These are phyloP conservation scores for Rhodotorula graminis DNA, from an alignment of 768 basidiomycete species.

Conservation along the genomic window DNA sequence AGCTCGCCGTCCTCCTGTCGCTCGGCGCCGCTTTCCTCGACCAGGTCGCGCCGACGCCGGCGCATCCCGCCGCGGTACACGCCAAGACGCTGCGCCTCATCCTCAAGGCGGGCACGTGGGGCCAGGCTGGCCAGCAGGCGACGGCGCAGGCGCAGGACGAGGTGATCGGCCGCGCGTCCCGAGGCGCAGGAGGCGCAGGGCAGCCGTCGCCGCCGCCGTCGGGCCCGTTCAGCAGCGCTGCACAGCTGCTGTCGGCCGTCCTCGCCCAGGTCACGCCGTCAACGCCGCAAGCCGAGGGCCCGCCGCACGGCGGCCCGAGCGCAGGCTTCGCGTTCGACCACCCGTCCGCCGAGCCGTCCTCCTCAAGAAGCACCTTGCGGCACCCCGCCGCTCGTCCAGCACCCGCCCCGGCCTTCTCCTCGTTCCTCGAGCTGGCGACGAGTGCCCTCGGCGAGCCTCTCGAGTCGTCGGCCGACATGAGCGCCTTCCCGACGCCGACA, in stretches of 20 bases:
- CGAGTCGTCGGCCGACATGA: neutral
- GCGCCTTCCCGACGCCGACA: neutral
- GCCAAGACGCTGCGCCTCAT: constrained; percentile 6
- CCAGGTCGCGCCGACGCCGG: constrained; percentile 3
- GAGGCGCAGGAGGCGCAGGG: neutral
- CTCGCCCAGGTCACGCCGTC: neutral
- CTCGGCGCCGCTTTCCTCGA: constrained; percentile 14
- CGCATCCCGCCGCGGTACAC: constrained; percentile 8
- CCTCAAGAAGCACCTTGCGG: neutral
- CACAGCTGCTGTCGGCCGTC: neutral
- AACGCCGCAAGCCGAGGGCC: neutral
- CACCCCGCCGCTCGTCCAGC: no score
- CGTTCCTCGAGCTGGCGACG: no score
- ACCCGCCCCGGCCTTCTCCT: no score
- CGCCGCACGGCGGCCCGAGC: neutral
- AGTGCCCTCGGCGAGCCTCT: no score
- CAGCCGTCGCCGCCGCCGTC: no score
- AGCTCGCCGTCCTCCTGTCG: constrained; percentile 2
- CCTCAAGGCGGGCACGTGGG: constrained; percentile 3
- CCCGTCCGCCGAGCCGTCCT: no score
- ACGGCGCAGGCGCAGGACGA: neutral
- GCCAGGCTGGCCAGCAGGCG: neutral
- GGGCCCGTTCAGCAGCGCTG: neutral
- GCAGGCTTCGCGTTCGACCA: no score
- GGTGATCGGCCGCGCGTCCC: neutral